These are phyloP conservation scores for Physcomitrellopsis africana DNA, from an alignment of 225 moss, liverwort and hornwort genomes.

Conservation along the genomic window DNA sequence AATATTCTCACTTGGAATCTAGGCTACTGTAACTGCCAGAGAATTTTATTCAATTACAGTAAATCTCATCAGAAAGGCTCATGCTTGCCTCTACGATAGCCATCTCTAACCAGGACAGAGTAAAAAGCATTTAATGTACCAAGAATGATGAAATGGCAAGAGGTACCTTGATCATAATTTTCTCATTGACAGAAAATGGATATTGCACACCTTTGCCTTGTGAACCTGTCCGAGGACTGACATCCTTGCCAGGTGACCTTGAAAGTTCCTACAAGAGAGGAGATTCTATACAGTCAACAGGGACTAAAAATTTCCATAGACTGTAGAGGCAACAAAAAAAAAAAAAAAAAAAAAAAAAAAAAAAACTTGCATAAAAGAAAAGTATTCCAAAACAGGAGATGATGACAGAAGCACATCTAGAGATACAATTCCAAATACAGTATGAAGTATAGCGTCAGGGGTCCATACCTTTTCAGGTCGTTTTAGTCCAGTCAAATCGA, in stretches of 20 bases:
- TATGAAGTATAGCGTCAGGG: background rate
- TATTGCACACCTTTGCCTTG: constrained; percentile 93
- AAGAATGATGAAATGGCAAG: constrained; percentile 6
- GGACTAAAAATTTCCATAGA: constrained; percentile 16
- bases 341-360: no score
- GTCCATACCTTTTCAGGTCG: constrained; percentile 60
- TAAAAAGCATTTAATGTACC: constrained; percentile 2
- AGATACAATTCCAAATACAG: constrained; percentile 15
- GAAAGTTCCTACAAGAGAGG: constrained; percentile 60
- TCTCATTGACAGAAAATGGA: constrained; percentile 94
- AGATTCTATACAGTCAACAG: constrained; percentile 26
- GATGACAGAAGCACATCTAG: background rate
- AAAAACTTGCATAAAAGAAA: no score
- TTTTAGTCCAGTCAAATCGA: constrained; percentile 58
- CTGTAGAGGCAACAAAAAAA: constrained; percentile 1
- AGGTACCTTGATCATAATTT: constrained; percentile 92
- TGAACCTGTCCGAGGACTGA: constrained; percentile 54
- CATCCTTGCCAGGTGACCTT: constrained; percentile 80
- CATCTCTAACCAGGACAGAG: constrained; percentile 1
- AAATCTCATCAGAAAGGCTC: no score
- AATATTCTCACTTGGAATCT: background rate
- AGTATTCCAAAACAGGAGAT: constrained; percentile 12
- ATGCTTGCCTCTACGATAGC: no score
- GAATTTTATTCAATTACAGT: no score
- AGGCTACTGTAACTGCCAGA: background rate